These are phyloP conservation scores for Pythium vanterpoolii DNA, from an alignment of 352 stramenopile species.

Conservation along the genomic window DNA sequence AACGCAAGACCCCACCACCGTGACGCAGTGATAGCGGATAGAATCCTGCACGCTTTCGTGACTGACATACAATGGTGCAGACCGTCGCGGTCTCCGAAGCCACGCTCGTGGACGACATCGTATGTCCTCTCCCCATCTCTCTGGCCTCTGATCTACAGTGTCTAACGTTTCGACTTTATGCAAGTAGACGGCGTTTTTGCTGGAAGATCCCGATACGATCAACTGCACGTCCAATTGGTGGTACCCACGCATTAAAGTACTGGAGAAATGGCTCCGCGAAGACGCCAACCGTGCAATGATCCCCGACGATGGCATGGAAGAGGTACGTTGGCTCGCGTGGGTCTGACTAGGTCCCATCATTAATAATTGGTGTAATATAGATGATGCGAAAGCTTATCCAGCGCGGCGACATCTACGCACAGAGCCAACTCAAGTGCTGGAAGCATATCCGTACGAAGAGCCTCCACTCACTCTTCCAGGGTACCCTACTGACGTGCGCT, in stretches of 20 bases:
- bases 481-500: neutral
- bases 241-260: constrained; percentile 57
- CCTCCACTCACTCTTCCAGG: neutral
- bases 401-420: constrained; percentile 62
- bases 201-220: constrained; percentile 44
- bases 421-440: constrained; percentile 71
- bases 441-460: constrained; percentile 56
- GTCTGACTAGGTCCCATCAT: neutral
- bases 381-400: constrained; percentile 70
- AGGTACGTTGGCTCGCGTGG: constrained; percentile 29
- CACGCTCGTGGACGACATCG: constrained; percentile 46
- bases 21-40: neutral
- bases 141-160: neutral
- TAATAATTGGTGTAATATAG: constrained; percentile 19
- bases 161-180: neutral
- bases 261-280: constrained; percentile 72
- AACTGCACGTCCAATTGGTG: constrained; percentile 53
- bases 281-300: constrained; percentile 53
- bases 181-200: constrained; percentile 41
- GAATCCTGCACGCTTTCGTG: neutral
- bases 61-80: constrained; percentile 37
- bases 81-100: constrained; percentile 53
- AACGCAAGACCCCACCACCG: neutral
- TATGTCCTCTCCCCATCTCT: constrained; percentile 12
- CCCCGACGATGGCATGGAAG: constrained; percentile 66